Percentiles rank a stretch among this genome's conserved stretches.
Conservation (phyloP, 257 asterid genomes). For the Penstemon eatonii region DNA sequence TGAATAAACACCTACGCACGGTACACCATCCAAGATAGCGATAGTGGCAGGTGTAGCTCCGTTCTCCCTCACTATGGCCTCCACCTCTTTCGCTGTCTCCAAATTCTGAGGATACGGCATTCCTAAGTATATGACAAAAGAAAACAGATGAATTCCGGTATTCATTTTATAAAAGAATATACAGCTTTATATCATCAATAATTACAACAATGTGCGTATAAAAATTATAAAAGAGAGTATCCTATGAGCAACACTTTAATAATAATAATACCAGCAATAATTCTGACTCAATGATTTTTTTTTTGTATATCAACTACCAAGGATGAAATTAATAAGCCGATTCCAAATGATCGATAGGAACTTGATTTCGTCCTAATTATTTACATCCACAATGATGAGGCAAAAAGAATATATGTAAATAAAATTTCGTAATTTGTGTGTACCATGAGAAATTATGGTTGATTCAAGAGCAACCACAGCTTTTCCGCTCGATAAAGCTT, state of each 20-base stretch:
- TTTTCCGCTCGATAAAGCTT: slow-evolving; percentile 67
- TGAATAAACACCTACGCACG: slow-evolving; percentile 61
- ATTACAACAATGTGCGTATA: background rate
- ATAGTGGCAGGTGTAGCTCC: slow-evolving; percentile 94
- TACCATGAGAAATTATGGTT: slow-evolving; percentile 94
- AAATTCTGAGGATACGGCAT: slow-evolving; percentile 97
- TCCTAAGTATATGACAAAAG: slow-evolving; percentile 41
- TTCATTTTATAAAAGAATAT: slow-evolving; percentile 1
- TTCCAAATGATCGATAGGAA: background rate
- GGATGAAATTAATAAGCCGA: too few species aligned
- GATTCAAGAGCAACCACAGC: slow-evolving; percentile 97
- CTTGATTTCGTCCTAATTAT: background rate
- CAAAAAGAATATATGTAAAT: background rate
- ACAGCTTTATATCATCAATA: slow-evolving; percentile 2
- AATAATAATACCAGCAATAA: background rate
- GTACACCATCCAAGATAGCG: slow-evolving; percentile 86
- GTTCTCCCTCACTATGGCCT: slow-evolving; percentile 64
- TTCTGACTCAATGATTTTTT: too few species aligned
- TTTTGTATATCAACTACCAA: too few species aligned
- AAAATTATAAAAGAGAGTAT: slow-evolving; percentile 1
- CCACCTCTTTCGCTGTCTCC: slow-evolving; percentile 82
- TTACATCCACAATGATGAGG: slow-evolving; percentile 1
- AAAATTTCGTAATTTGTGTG: background rate
- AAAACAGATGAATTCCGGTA: slow-evolving; percentile 12
- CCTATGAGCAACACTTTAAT: background rate